A percentile compares a stretch with the other conserved stretches of the same genome.
Conservation (phyloP, 2,329 filamentous ascomycete genomes). For the Botrytis elliptica region DNA sequence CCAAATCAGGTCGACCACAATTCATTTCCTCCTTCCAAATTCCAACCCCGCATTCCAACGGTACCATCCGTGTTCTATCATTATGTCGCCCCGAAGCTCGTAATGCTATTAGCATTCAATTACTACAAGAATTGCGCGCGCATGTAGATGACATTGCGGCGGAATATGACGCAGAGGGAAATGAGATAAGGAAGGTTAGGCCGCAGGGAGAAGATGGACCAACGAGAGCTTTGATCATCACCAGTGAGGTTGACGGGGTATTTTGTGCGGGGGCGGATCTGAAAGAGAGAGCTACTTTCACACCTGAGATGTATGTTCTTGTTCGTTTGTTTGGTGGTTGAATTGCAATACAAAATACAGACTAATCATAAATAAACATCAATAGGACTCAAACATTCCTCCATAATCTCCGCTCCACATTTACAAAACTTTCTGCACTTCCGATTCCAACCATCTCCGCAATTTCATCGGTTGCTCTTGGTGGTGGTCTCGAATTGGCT, state of each 20-base stretch:
- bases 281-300: constrained; percentile 80
- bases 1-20: constrained; percentile 16
- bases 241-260: constrained; percentile 78
- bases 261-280: constrained; percentile 96
- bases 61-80: constrained; percentile 83
- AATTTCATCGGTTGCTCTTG: constrained; percentile 81
- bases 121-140: constrained; percentile 69
- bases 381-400: constrained; percentile 78
- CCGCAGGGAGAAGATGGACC: constrained; percentile 49
- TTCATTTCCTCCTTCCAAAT: constrained; percentile 20
- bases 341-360: no score
- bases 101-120: constrained; percentile 82
- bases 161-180: constrained; percentile 56
- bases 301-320: constrained; percentile 64
- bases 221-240: constrained; percentile 79
- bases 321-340: not conserved
- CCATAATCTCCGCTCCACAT: constrained; percentile 69
- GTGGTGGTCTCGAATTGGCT: constrained; percentile 90
- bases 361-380: not conserved
- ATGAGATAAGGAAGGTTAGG: constrained; percentile 52
- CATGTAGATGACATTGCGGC: constrained; percentile 71
- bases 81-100: constrained; percentile 81
- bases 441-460: constrained; percentile 89
- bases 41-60: constrained; percentile 40
- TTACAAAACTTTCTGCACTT: constrained; percentile 69